Conservation (phyloP, 1,284 basidiomycete species). For the Microbotryomycetes sp. region DNA sequence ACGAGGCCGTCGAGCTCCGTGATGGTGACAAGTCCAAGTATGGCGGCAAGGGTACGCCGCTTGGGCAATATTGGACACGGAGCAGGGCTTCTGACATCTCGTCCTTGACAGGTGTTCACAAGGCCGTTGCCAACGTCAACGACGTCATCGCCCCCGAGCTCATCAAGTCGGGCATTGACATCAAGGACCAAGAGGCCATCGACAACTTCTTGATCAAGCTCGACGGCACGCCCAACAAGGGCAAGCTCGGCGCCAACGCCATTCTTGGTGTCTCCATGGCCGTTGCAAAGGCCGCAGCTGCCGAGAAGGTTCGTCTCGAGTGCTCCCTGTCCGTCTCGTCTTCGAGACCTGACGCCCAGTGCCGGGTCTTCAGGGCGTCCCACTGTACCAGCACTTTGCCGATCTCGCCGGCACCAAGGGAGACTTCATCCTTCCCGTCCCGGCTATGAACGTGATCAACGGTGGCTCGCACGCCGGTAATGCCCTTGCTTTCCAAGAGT, state of each 20-base stretch:
- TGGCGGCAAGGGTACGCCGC: slow-evolving; percentile 77
- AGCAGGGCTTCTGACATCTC: not conserved
- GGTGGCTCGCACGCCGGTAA: slow-evolving; percentile 99
- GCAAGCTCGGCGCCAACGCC: slow-evolving; percentile 98
- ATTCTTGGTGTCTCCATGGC: slow-evolving; percentile 99
- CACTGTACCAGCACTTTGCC: slow-evolving; percentile 94
- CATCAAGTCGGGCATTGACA: slow-evolving; percentile 75
- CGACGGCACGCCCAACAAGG: slow-evolving; percentile 97
- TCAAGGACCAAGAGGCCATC: slow-evolving; percentile 90
- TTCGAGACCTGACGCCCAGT: not conserved
- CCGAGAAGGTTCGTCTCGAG: slow-evolving; percentile 54
- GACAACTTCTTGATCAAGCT: slow-evolving; percentile 99
- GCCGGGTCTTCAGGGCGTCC: slow-evolving; percentile 53
- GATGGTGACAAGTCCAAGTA: slow-evolving; percentile 91
- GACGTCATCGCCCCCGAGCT: slow-evolving; percentile 80
- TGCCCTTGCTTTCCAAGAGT: slow-evolving; percentile 99
- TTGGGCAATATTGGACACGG: slow-evolving; percentile 3
- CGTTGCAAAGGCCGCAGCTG: slow-evolving; percentile 85
- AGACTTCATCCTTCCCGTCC: slow-evolving; percentile 83
- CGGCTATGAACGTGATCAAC: slow-evolving; percentile 99
- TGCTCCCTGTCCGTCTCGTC: not conserved
- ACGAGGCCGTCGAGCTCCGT: slow-evolving; percentile 98
- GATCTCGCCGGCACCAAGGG: slow-evolving; percentile 88
- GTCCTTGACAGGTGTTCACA: slow-evolving; percentile 62
- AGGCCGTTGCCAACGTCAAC: slow-evolving; percentile 96